Conservation (phyloP, 2,329 filamentous ascomycete genomes). For the Hypomyces perniciosus region DNA sequence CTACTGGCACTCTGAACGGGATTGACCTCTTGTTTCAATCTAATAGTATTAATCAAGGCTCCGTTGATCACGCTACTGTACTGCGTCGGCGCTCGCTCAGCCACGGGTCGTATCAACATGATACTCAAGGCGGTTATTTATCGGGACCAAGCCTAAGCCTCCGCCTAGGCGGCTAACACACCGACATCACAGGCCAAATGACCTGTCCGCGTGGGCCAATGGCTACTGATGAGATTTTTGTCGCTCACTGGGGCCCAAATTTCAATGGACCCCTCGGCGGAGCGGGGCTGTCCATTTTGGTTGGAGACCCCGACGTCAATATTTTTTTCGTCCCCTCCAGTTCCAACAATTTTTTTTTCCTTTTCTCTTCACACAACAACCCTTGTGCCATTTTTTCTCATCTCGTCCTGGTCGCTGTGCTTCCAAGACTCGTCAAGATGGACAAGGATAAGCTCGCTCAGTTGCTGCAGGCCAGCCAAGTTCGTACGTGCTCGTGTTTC, state of each 20-base stretch:
- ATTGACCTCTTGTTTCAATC: too few species aligned
- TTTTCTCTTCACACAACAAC: background rate
- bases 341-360: constrained; percentile 10
- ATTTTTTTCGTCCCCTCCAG: constrained; percentile 17
- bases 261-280: constrained; percentile 13
- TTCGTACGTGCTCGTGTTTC: constrained; percentile 57
- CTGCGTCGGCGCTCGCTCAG: too few species aligned
- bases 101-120: too few species aligned
- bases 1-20: too few species aligned
- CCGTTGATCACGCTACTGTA: too few species aligned
- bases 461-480: constrained; percentile 80
- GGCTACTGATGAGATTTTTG: background rate
- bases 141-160: too few species aligned
- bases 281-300: constrained; percentile 13
- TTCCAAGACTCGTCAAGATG: constrained; percentile 28
- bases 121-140: too few species aligned
- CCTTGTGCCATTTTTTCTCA: background rate
- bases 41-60: too few species aligned
- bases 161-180: background rate
- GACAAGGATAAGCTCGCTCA: constrained; percentile 69
- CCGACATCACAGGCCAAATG: background rate
- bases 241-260: background rate
- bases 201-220: too few species aligned
- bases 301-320: constrained; percentile 10
- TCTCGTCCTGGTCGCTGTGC: constrained; percentile 18